Evolutionary conservation across 176 grass and related monocot genomes (phyloP), one percentile per base, ranked within the genome.

Genomic region (Aegilops speltoides): DNA sequence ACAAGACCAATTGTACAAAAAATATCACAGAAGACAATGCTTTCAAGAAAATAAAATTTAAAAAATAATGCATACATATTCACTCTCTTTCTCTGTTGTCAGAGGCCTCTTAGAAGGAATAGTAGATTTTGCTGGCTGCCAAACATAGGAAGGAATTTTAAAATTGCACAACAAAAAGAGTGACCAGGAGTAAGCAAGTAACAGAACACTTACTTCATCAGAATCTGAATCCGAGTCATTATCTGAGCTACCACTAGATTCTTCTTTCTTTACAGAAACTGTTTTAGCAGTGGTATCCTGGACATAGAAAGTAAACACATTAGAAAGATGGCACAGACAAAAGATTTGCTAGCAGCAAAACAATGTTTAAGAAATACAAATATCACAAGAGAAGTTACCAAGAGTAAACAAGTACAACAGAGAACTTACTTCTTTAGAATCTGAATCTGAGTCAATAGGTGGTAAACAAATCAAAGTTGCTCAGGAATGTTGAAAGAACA

Each of bases 221-320:
- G 80, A 87, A 65, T 93, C 88, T 4, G 83, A 82, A 31, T 89
- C 84, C 31, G 87, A 56, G 15, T 80, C 87, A 7, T 76, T 34
- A 5, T 91, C 92, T 36, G 92, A 93, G 61, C 79, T 91, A 79
- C 65, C 89, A 84, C 86, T 90, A 34, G 86, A 80, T 77, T 86
- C 83, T 31, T 86, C 79, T 52, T 88, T 80, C 83, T 79, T 82
- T 82, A 83, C 83, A 77, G 41, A 15, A 52, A 71, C 79, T 86
- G 59, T 81, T 83, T 89, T 89, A 67, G 25, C 34, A 56, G 59
- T 79, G 32, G 86, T 80, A 67, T 79, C 79, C 90, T 89, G 46
- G 19, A 80, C 29, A 69, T 14, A 63, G 1, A 37, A 84, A 19
- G 14, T 22, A 76, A 57, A 32, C 23, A 0, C 6, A 13, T 79